These are phyloP conservation scores for Suillus brevipes DNA, from an alignment of 768 basidiomycete species.

Conservation along the genomic window DNA sequence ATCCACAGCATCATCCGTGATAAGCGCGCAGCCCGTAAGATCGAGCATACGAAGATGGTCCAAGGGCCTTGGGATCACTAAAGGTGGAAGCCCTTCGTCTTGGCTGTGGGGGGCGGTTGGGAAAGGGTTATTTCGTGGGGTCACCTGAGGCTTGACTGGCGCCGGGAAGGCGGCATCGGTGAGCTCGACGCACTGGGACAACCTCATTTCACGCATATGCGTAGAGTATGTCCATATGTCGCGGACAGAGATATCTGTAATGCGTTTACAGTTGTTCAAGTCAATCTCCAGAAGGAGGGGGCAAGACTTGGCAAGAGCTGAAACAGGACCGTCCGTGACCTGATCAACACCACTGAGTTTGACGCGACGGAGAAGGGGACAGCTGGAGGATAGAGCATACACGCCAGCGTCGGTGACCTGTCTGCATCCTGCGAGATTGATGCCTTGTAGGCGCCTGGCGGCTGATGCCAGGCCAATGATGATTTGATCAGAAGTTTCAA, in stretches of 20 bases:
- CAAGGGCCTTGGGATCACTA: conserved; percentile 62
- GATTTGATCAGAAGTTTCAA: conserved; percentile 66
- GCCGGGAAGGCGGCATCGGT: conserved; percentile 88
- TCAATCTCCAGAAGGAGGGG: conserved; percentile 93
- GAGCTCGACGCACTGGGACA: conserved; percentile 76
- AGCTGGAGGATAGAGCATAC: conserved; percentile 69
- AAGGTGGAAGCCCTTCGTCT: conserved; percentile 56
- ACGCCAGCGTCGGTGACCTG: conserved; percentile 78
- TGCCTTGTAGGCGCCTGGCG: conserved; percentile 81
- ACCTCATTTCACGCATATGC: conserved; percentile 88
- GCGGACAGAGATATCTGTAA: conserved; percentile 77
- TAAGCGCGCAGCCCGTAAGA: conserved; percentile 76
- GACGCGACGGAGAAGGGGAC: conserved; percentile 81
- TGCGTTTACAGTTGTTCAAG: conserved; percentile 75
- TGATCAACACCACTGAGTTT: conserved; percentile 79
- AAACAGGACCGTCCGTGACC: conserved; percentile 76
- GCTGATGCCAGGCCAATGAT: conserved; percentile 68
- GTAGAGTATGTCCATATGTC: conserved; percentile 79
- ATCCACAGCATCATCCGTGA: conserved; percentile 84
- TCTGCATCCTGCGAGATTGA: conserved; percentile 86
- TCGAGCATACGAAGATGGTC: conserved; percentile 93
- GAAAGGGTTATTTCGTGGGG: conserved; percentile 41
- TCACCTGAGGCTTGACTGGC: conserved; percentile 43
- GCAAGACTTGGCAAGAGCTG: conserved; percentile 73
- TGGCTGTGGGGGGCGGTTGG: conserved; percentile 32